Percentiles rank a stretch among this genome's conserved stretches.
Conservation (phyloP, 805 yeast genomes). For the Candida piceae region DNA sequence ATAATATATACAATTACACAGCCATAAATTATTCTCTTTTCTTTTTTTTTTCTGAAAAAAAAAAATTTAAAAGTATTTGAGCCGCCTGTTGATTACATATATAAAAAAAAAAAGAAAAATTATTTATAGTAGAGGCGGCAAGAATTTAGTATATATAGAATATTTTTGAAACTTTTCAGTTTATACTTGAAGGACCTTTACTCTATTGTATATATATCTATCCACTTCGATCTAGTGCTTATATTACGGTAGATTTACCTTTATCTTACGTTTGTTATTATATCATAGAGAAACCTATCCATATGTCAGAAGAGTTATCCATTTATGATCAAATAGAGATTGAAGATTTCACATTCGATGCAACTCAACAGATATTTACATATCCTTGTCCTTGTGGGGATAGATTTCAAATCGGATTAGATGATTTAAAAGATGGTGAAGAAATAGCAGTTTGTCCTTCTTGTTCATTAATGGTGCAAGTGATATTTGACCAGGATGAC, state of each 20-base stretch:
- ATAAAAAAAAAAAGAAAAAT: no score
- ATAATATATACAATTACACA: no score
- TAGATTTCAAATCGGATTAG: slow-evolving; percentile 77
- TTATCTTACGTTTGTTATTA: not conserved
- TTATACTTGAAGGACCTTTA: no score
- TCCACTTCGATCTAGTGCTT: no score
- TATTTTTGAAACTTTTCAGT: no score
- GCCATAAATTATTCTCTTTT: no score
- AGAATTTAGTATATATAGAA: no score
- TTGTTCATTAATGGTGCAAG: slow-evolving; percentile 89
- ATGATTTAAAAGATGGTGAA: slow-evolving; percentile 86
- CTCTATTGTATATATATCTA: no score
- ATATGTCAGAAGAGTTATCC: slow-evolving; percentile 41
- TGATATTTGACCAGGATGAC: slow-evolving; percentile 73
- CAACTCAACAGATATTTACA: slow-evolving; percentile 72
- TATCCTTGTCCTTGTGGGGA: slow-evolving; percentile 99
- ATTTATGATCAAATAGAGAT: slow-evolving; percentile 94
- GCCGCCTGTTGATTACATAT: no score
- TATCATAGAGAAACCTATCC: slow-evolving; percentile 3
- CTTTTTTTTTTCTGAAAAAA: no score
- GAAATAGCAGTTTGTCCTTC: slow-evolving; percentile 96
- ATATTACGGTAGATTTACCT: not conserved
- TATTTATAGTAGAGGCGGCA: no score
- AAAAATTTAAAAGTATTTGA: no score
- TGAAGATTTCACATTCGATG: slow-evolving; percentile 92